Conservation (phyloP, 108 stramenopile genomes). For the Cyclotella sp. region DNA sequence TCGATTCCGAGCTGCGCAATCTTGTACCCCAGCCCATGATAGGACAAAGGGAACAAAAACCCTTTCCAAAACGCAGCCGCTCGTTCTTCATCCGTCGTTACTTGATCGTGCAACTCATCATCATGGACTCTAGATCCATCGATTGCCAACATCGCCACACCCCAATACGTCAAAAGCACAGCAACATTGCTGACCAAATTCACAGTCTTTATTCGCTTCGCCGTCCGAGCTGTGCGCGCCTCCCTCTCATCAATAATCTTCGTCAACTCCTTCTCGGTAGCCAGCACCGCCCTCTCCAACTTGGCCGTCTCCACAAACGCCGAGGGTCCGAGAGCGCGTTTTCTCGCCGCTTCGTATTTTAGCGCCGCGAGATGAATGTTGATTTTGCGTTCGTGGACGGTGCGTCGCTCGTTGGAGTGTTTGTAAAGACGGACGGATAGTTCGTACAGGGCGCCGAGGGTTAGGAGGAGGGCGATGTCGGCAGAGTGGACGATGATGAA, state of each 20-base stretch:
- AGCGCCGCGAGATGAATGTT: constrained; percentile 56
- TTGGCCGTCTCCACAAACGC: constrained; percentile 88
- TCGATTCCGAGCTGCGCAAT: no score
- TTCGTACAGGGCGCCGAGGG: constrained; percentile 63
- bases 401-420: constrained; percentile 51
- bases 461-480: constrained; percentile 74
- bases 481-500: constrained; percentile 46
- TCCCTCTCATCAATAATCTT: constrained; percentile 47
- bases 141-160: constrained; percentile 73
- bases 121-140: constrained; percentile 52
- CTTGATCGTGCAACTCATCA: constrained; percentile 43
- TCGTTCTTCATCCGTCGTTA: constrained; percentile 33
- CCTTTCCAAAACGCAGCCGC: constrained; percentile 60
- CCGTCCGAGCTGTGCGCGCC: constrained; percentile 34
- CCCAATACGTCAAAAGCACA: constrained; percentile 68
- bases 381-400: constrained; percentile 48
- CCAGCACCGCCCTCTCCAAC: constrained; percentile 75
- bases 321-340: constrained; percentile 67
- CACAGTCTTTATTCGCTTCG: constrained; percentile 48
- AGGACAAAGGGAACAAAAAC: constrained; percentile 74
- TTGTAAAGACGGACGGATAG: constrained; percentile 49
- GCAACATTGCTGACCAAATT: constrained; percentile 44
- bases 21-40: constrained; percentile 68
- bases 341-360: constrained; percentile 59
- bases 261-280: constrained; percentile 65